Conservation (phyloP, 306 rosid genomes). For the Potentilla sterilis region DNA sequence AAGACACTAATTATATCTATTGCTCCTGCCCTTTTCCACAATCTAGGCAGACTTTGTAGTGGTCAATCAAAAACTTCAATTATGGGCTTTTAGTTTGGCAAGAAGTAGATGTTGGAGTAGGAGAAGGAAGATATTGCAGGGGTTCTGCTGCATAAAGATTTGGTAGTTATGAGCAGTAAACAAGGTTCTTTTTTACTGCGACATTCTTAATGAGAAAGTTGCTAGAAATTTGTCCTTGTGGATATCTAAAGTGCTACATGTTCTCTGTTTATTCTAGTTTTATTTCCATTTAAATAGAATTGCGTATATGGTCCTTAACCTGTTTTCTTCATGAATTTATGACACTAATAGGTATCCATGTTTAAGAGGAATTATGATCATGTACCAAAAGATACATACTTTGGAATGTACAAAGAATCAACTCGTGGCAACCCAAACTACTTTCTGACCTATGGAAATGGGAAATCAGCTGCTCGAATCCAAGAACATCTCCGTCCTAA, state of each 20-base stretch:
- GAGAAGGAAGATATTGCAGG: neutral
- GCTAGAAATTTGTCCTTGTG: neutral
- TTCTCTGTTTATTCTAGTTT: neutral
- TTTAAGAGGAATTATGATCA: constrained; percentile 95
- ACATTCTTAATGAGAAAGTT: constrained; percentile 6
- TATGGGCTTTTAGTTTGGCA: neutral
- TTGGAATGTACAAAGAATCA: constrained; percentile 90
- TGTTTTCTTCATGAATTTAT: constrained; percentile 15
- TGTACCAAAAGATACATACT: constrained; percentile 91
- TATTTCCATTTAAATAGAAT: neutral
- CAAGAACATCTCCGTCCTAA: constrained; percentile 96
- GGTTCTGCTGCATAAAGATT: neutral
- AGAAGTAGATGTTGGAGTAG: neutral
- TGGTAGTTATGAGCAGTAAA: neutral
- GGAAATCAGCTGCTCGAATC: constrained; percentile 90
- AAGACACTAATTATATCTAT: no score
- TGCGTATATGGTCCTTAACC: neutral
- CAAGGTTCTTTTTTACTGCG: neutral
- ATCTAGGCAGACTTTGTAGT: neutral
- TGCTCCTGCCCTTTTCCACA: neutral
- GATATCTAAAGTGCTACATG: neutral
- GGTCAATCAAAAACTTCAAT: neutral
- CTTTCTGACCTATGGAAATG: constrained; percentile 96
- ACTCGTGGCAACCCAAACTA: constrained; percentile 93
- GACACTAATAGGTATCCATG: constrained; percentile 67